These are phyloP conservation scores for Pleurotus citrinopileatus DNA, from an alignment of 768 basidiomycete species.

Conservation along the genomic window DNA sequence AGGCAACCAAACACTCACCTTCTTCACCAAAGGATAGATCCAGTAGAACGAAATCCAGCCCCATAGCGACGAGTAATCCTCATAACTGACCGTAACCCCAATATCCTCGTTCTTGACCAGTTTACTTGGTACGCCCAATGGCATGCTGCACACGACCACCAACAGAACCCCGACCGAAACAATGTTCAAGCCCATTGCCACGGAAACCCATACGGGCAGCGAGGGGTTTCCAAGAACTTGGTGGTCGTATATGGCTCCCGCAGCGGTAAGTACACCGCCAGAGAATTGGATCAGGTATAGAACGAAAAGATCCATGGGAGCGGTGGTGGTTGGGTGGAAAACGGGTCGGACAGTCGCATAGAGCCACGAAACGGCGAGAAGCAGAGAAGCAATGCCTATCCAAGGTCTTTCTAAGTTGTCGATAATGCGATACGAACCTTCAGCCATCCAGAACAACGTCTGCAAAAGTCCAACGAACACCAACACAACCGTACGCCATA, in stretches of 20 bases:
- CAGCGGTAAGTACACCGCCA: slow-evolving; percentile 45
- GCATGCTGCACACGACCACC: slow-evolving; percentile 54
- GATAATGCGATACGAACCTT: slow-evolving; percentile 54
- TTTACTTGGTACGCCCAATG: slow-evolving; percentile 59
- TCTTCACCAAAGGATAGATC: slow-evolving; percentile 63
- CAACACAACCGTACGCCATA: slow-evolving; percentile 64
- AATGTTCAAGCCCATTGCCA: slow-evolving; percentile 40
- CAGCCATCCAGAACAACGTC: slow-evolving; percentile 55
- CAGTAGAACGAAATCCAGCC: slow-evolving; percentile 73
- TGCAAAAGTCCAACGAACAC: slow-evolving; percentile 54
- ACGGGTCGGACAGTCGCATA: slow-evolving; percentile 61
- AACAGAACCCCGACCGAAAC: slow-evolving; percentile 40
- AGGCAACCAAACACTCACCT: slow-evolving; percentile 31
- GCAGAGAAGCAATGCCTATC: slow-evolving; percentile 36
- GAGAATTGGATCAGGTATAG: slow-evolving; percentile 51
- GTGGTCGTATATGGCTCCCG: slow-evolving; percentile 52
- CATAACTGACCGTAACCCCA: slow-evolving; percentile 64
- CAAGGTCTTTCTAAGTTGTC: slow-evolving; percentile 28
- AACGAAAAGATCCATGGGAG: slow-evolving; percentile 60
- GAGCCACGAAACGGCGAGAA: slow-evolving; percentile 60
- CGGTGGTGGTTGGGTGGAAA: slow-evolving; percentile 49
- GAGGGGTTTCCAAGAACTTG: slow-evolving; percentile 39
- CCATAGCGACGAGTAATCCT: slow-evolving; percentile 73
- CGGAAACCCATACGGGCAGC: slow-evolving; percentile 28
- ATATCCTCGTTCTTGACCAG: slow-evolving; percentile 53